Base-by-base conservation (phyloP, 305 asterid species). In the Striga hermonthica region DNA sequence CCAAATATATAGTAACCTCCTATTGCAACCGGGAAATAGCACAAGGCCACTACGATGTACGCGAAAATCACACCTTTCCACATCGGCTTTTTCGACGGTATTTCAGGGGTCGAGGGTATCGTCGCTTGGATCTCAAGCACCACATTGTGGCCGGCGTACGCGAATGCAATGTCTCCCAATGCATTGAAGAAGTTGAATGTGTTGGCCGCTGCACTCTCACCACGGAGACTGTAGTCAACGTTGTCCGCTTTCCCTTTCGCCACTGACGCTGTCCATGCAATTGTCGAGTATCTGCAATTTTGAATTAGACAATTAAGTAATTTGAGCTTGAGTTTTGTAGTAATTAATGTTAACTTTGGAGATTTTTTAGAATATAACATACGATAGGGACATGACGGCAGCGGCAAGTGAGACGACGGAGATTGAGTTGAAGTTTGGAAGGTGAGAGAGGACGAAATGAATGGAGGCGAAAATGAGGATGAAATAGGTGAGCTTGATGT, bases 381-480 rank as follows among this genome's bases (percentile, higher is more conserved):
- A 74, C 82, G 74, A 70, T 4, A 86, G 41, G 13, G 95, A 86
- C 87, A 86, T 84, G 12, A 86, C 71, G 2, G 91, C 95, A 0
- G 95, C 95, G 0, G 85, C 68, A 0, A 81, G 74, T 16, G 91
- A 84, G 71, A 86, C 57, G 12, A 67, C 5, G 0, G 89, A 78
- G 11, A 86, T 73, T n/a, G 95, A 81, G 74, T 86, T 77, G 80
- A 86, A 79, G 68, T 79, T 84, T 9, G 95, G 91, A 11, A 86
- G 83, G 12, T 75, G 84, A 14, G 89, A 84, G 34, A 86, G 66
- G n/a, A 70, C 39, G 36, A 86, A 84, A 64, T 86, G 87, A 49
- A 84, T 44, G 3, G 78, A 70, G 57, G 85, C 78, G 44, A 84
- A 86, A 3, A 86, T 74, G 71, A 75, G 0, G 69, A 86, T 82